Conservation (phyloP, 768 basidiomycete species). For the Tricholoma furcatifolium region DNA sequence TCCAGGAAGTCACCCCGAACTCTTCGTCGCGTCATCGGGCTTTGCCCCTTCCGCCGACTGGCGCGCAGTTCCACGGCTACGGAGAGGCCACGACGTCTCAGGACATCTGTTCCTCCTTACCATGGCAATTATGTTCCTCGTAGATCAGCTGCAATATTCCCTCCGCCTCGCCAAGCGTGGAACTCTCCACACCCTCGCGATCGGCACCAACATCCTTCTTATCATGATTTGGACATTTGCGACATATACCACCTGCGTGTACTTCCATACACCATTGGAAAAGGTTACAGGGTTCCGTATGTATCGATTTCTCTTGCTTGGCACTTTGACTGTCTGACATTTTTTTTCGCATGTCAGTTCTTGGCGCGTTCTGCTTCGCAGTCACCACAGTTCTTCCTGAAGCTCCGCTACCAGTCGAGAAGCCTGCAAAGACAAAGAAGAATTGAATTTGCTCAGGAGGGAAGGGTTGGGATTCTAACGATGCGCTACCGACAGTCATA, state of each 20-base stretch:
- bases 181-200: conserved; percentile 44
- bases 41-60: conserved; percentile 41
- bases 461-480: no score
- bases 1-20: conserved; percentile 56
- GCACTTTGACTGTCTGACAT: background rate
- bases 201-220: conserved; percentile 44
- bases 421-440: conserved; percentile 4
- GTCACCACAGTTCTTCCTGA: conserved; percentile 14
- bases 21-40: conserved; percentile 49
- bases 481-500: no score
- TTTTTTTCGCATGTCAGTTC: conserved; percentile 12
- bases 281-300: conserved; percentile 83
- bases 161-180: conserved; percentile 42
- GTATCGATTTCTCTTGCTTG: conserved; percentile 27
- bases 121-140: conserved; percentile 73
- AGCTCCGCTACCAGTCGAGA: conserved; percentile 2
- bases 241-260: conserved; percentile 76
- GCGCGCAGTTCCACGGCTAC: conserved; percentile 57
- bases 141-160: conserved; percentile 67
- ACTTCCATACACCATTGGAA: conserved; percentile 88
- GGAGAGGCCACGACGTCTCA: conserved; percentile 87
- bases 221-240: conserved; percentile 73
- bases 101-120: conserved; percentile 92
- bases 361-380: conserved; percentile 19
- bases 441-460: background rate